Conservation (phyloP, 2,329 filamentous ascomycete genomes). For the Cucurbitaria berberidis region DNA sequence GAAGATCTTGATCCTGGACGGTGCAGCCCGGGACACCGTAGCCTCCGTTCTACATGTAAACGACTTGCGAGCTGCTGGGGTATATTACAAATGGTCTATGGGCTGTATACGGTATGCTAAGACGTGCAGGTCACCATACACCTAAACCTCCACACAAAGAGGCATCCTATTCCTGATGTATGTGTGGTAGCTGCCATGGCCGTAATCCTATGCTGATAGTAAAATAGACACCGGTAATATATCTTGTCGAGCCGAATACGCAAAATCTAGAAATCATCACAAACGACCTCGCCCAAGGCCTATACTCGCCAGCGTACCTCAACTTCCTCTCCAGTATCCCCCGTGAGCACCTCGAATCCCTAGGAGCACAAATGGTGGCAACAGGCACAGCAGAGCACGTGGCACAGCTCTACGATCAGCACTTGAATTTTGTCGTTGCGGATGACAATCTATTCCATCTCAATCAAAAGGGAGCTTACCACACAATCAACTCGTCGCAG, state of each 20-base stretch:
- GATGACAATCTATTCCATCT: slow-evolving; percentile 96
- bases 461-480: slow-evolving; percentile 93
- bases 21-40: slow-evolving; percentile 89
- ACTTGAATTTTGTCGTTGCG: slow-evolving; percentile 94
- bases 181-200: no score
- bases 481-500: slow-evolving; percentile 91
- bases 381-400: slow-evolving; percentile 88
- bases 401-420: slow-evolving; percentile 93
- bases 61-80: slow-evolving; percentile 86
- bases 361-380: slow-evolving; percentile 84
- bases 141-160: slow-evolving; percentile 69
- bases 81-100: no score
- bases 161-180: slow-evolving; percentile 90
- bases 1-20: slow-evolving; percentile 87
- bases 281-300: slow-evolving; percentile 79
- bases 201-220: no score
- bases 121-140: slow-evolving; percentile 64
- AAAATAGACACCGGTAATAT: slow-evolving; percentile 95
- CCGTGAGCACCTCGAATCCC: slow-evolving; percentile 89
- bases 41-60: slow-evolving; percentile 94
- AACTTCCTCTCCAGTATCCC: slow-evolving; percentile 97
- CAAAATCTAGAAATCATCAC: slow-evolving; percentile 84
- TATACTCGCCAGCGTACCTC: slow-evolving; percentile 89
- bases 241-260: slow-evolving; percentile 87
- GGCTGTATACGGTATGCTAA: no score